These are phyloP conservation scores for Leccinum ochraceum DNA, from an alignment of 768 basidiomycete genomes.

Conservation along the genomic window DNA sequence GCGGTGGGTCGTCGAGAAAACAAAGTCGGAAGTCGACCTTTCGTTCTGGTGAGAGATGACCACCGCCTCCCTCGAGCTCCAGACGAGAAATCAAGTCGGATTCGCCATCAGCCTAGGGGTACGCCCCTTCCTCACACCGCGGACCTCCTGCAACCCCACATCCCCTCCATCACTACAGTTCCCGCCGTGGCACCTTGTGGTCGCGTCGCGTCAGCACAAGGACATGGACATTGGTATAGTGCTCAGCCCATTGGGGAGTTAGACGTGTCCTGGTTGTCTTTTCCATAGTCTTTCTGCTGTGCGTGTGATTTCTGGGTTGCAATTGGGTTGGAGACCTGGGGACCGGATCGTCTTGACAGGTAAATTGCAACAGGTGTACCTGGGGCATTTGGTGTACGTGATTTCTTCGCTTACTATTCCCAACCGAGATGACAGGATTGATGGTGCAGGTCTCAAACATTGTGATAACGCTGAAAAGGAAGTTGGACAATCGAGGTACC, in stretches of 20 bases:
- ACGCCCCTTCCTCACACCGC: slow-evolving; percentile 7
- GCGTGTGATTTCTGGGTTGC: not conserved
- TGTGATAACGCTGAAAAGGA: no score
- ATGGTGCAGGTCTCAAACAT: no score
- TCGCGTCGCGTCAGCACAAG: slow-evolving; percentile 12
- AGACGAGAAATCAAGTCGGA: slow-evolving; percentile 11
- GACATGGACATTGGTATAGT: slow-evolving; percentile 24
- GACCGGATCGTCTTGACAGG: no score
- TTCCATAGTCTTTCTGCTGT: not conserved
- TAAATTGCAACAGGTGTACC: no score
- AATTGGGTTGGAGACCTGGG: no score
- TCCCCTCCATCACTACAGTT: slow-evolving; percentile 13
- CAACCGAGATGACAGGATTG: no score
- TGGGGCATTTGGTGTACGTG: no score
- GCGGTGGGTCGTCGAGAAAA: slow-evolving; percentile 4
- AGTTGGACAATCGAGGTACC: no score
- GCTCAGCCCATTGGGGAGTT: slow-evolving; percentile 24
- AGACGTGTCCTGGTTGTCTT: not conserved
- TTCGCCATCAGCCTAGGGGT: slow-evolving; percentile 12
- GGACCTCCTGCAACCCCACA: slow-evolving; percentile 4
- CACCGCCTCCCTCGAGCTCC: not conserved
- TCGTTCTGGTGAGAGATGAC: slow-evolving; percentile 3
- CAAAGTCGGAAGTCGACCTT: not conserved
- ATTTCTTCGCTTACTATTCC: no score
- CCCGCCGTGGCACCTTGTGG: slow-evolving; percentile 17